A percentile compares a stretch with the other conserved stretches of the same genome.
Conservation (phyloP, 2,329 filamentous ascomycete species). For the Phaeophleospora eucalypticola region DNA sequence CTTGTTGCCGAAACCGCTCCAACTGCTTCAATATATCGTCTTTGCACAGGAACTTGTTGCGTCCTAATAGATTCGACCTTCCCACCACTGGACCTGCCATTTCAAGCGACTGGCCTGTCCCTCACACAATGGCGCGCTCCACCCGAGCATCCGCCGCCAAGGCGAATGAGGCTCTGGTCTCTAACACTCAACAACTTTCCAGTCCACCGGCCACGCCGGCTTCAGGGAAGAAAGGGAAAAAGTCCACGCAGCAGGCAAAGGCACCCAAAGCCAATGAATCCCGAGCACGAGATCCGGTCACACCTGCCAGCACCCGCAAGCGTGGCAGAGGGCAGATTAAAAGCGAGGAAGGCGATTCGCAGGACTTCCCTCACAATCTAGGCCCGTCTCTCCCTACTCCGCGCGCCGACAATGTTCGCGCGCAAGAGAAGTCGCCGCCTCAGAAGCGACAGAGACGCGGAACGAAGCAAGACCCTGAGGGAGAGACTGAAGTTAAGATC, state of each 20-base stretch:
- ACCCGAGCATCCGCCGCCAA: conserved; percentile 24
- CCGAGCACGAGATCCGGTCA: conserved; percentile 5
- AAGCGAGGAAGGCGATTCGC: conserved; percentile 36
- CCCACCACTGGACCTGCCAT: too few species aligned
- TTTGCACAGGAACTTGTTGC: too few species aligned
- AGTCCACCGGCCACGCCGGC: conserved; percentile 41
- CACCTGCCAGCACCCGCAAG: conserved; percentile 33
- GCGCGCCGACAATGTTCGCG: conserved; percentile 22
- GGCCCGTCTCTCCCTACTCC: conserved; percentile 36
- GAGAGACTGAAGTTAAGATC: conserved; percentile 3
- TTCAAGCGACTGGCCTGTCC: not conserved
- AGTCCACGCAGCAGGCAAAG: conserved; percentile 13
- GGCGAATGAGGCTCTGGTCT: conserved; percentile 2
- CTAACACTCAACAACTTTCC: conserved; percentile 38
- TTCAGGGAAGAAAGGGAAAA: conserved; percentile 29
- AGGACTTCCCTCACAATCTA: conserved; percentile 57
- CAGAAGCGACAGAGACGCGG: conserved; percentile 26
- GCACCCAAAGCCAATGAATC: not conserved
- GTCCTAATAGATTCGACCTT: too few species aligned
- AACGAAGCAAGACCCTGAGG: conserved; percentile 9
- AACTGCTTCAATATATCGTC: too few species aligned
- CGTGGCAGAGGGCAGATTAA: conserved; percentile 35
- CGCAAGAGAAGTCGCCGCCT: conserved; percentile 22
- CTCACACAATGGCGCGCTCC: conserved; percentile 21
- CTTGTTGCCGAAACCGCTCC: too few species aligned